These are phyloP conservation scores for Cyberlindnera meyerae DNA, from an alignment of 805 yeast genomes.

Conservation along the genomic window DNA sequence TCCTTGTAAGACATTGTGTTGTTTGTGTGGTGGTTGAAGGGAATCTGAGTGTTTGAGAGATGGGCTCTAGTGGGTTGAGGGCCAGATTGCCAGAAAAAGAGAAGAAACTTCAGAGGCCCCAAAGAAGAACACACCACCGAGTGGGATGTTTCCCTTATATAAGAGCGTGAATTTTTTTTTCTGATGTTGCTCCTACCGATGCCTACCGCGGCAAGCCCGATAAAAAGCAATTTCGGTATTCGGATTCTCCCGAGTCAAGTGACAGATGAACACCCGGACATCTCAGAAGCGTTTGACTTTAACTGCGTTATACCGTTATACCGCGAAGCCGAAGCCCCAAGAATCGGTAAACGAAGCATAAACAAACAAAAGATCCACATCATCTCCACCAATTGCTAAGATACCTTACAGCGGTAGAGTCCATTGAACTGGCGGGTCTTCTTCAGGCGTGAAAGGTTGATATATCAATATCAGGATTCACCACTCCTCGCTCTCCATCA, in stretches of 20 bases:
- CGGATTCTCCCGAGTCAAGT: no score
- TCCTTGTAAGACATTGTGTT: slow-evolving; percentile 33
- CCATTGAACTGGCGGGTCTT: background rate
- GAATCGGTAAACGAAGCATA: no score
- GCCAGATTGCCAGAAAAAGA: slow-evolving; percentile 29
- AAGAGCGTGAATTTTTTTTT: slow-evolving; percentile 7
- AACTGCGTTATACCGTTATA: no score
- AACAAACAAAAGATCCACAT: no score
- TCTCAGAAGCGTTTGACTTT: no score
- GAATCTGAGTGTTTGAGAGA: background rate
- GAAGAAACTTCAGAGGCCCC: slow-evolving; percentile 6
- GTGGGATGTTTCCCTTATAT: slow-evolving; percentile 7
- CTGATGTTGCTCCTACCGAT: slow-evolving; percentile 3
- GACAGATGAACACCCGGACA: background rate
- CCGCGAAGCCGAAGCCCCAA: no score
- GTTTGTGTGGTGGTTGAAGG: slow-evolving; percentile 1
- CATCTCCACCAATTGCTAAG: no score
- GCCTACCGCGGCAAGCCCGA: background rate
- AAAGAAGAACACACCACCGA: background rate
- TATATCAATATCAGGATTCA: background rate
- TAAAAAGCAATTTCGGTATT: slow-evolving; percentile 6
- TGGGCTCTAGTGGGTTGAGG: slow-evolving; percentile 17
- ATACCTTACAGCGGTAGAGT: no score
- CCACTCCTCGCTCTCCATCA: background rate
- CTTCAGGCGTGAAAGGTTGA: background rate